These are phyloP conservation scores for Xanthoceras sorbifolium DNA, from an alignment of 345 rosid species.

Conservation along the genomic window DNA sequence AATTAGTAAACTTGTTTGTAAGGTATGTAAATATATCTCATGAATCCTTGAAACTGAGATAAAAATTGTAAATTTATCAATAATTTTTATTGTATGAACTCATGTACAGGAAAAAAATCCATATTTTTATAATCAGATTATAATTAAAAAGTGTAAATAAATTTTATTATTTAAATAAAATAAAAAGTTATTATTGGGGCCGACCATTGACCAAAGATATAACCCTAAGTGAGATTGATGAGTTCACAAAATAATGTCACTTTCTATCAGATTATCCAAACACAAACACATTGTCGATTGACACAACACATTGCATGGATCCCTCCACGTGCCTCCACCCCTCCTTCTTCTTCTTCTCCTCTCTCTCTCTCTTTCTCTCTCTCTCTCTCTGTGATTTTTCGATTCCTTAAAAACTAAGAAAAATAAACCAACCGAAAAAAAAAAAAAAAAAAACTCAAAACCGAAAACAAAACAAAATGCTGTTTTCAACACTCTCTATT, in stretches of 20 bases:
- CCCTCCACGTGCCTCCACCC: conserved; percentile 40
- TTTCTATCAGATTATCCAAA: background rate
- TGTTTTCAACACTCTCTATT: background rate
- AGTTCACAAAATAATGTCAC: background rate
- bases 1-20: too few species aligned
- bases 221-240: background rate
- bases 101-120: too few species aligned
- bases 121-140: too few species aligned
- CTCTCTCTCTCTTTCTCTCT: background rate
- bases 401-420: conserved; percentile 20
- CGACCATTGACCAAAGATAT: background rate
- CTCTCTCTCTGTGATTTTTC: background rate
- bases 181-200: background rate
- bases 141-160: too few species aligned
- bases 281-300: background rate
- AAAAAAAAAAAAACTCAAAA: background rate
- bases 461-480: background rate
- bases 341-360: background rate
- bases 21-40: too few species aligned
- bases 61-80: too few species aligned
- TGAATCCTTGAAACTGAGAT: too few species aligned
- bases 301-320: conserved; percentile 25
- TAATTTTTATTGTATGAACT: too few species aligned
- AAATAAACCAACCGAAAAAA: background rate
- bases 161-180: too few species aligned